phyloP scores from a whole-genome alignment of 768 basidiomycete species.

The Trametes cingulata region DNA sequence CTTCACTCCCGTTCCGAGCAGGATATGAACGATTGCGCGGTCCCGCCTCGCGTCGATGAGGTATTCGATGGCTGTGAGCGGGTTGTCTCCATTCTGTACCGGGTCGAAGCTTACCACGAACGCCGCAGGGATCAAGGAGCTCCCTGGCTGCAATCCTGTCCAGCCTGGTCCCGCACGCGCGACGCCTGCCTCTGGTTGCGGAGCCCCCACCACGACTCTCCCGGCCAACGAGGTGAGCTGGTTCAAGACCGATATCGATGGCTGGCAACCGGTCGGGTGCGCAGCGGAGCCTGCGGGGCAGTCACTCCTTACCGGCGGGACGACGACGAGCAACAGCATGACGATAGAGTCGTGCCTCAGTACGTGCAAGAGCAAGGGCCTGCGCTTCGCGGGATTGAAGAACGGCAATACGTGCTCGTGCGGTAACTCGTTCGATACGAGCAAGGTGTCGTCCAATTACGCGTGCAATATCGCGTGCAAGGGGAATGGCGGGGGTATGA shows the following conservation, averaged over 20 bases:
- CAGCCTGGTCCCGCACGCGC: slow-evolving; percentile 2
- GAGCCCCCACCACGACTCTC: not conserved
- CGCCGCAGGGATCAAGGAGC: not conserved
- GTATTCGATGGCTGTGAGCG: not conserved
- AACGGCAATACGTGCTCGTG: slow-evolving; percentile 1
- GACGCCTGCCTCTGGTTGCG: not conserved
- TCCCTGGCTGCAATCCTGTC: slow-evolving; percentile 1
- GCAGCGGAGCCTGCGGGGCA: not conserved
- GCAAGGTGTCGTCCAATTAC: slow-evolving; percentile 1
- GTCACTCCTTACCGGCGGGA: not conserved
- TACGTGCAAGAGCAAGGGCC: not conserved
- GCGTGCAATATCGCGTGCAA: not conserved
- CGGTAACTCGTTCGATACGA: slow-evolving; percentile 2
- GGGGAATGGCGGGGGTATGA: not conserved
- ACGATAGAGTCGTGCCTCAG: not conserved
- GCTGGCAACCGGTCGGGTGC: slow-evolving; percentile 1
- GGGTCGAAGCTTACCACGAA: not conserved
- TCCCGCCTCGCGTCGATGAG: slow-evolving; percentile 1
- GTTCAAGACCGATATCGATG: not conserved
- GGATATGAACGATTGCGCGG: slow-evolving; percentile 5
- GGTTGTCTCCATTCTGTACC: not conserved
- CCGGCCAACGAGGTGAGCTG: not conserved
- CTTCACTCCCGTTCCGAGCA: slow-evolving; percentile 1
- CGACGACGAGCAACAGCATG: not conserved
- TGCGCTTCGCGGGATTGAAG: slow-evolving; percentile 1